Base-by-base conservation (phyloP, 2,329 filamentous ascomycete species). In the Fusarium proliferatum region DNA sequence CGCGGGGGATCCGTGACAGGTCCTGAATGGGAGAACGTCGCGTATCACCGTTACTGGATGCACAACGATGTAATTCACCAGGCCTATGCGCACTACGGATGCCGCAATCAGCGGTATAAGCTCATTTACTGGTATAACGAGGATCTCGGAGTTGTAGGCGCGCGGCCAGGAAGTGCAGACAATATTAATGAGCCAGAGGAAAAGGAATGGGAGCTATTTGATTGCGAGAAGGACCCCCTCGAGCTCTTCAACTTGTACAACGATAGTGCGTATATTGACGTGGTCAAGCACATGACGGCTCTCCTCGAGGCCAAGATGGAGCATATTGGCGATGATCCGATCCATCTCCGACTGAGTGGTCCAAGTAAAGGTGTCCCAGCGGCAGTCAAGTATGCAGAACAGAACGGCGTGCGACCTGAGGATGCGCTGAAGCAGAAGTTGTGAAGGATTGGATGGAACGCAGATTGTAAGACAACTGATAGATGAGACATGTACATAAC, bases 1-100 rank as follows among this genome's bases (percentile, higher is more conserved):
- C 46, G 46, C 7, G 46, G 46, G 15, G 46, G 13, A 1, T 17
- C 46, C 7, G 28, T n/a, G 6, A 84, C 83, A 2, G 85, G 85
- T 0, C 36, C 36, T 0, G 80, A 84, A 61, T 88, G 86, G 86
- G 84, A 86, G 61, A 85, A 88, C 67, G 80, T 88, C 0, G 87
- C 86, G 0, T 88, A 88, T 64, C 86, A 89, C 64, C 83, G 86
- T 1, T 89, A 88, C 77, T 88, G 86, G 86, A 88, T 88, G 87
- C 85, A 88, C 75, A 82, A 83, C 28, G 86, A 89, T 63, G 76
- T 82, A 1, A 85, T 86, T 13, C 86, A 89, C 67, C 73, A 87
- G 11, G 85, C 85, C 0, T 84, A 85, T 67, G 86, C 87, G 0
- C 87, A 89, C 74, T 88, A 88, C 61, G 87, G 87, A 3, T 80